These are phyloP conservation scores for Schoenoplectus triqueter DNA, from an alignment of 202 grass and related monocot genomes.

Conservation along the genomic window DNA sequence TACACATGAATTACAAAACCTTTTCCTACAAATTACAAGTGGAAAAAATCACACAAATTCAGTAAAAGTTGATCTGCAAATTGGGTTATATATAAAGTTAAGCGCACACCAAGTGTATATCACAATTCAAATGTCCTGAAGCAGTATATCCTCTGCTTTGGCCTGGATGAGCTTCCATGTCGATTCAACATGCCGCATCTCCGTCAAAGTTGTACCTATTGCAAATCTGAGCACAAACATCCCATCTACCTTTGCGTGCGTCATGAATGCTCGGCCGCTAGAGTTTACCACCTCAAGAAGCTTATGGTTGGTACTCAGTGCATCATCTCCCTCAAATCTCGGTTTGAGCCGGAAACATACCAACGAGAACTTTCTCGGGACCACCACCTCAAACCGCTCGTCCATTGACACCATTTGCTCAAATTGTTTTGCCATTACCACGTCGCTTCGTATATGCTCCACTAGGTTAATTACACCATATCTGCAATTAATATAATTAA, in stretches of 20 bases:
- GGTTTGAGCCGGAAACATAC: conserved; percentile 35
- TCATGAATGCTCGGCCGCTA: conserved; percentile 36
- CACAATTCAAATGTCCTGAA: background rate
- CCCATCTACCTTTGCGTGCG: conserved; percentile 38
- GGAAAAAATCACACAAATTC: too few relatives aligned
- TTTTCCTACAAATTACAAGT: too few relatives aligned
- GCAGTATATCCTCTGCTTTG: conserved; percentile 31
- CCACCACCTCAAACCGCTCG: conserved; percentile 38
- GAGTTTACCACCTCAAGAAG: conserved; percentile 34
- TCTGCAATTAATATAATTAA: conserved; percentile 9
- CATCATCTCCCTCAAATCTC: conserved; percentile 45
- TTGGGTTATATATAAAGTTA: too few relatives aligned
- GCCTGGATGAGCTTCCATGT: conserved; percentile 40
- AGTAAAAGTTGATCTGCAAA: too few relatives aligned
- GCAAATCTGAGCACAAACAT: conserved; percentile 32
- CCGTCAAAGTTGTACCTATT: conserved; percentile 32
- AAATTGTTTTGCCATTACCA: conserved; percentile 38
- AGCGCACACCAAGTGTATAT: too few relatives aligned
- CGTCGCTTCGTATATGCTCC: conserved; percentile 29
- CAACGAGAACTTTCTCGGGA: conserved; percentile 32
- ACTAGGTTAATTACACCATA: conserved; percentile 28
- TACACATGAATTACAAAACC: too few relatives aligned
- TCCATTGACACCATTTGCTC: conserved; percentile 41
- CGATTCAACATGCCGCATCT: conserved; percentile 32
- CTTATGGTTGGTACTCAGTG: conserved; percentile 7